Percentiles rank a stretch among this genome's conserved stretches.
phyloP scores from a whole-genome alignment of 23 red algal species.

The Cyanidium caldarium region DNA sequence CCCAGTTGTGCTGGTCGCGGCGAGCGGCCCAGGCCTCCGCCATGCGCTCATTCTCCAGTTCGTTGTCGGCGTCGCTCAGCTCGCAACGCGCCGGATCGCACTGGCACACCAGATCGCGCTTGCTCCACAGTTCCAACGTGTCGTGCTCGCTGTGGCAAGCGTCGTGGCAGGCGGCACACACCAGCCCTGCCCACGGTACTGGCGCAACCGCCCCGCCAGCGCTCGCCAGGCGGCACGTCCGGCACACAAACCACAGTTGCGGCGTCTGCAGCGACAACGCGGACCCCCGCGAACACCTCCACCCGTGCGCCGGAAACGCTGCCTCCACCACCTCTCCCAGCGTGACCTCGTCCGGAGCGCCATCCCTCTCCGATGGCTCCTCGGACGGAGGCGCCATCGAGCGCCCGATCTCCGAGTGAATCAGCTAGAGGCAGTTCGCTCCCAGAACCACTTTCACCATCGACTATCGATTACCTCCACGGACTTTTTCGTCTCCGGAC shows the following conservation, averaged over 20 bases:
- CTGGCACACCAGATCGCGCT: neutral
- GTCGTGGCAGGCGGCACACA: neutral
- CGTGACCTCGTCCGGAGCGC: neutral
- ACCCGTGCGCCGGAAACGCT: neutral
- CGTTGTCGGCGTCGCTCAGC: neutral
- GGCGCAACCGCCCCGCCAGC: neutral
- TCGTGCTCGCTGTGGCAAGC: constrained; percentile 4
- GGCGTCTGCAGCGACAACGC: neutral
- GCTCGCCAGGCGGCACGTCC: neutral
- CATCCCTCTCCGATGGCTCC: too few species aligned
- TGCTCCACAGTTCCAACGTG: neutral
- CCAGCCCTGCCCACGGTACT: neutral
- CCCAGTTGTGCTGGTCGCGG: constrained; percentile 1
- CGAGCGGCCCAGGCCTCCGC: too few species aligned
- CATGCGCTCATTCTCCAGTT: too few species aligned
- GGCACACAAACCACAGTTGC: neutral
- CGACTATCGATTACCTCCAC: too few species aligned
- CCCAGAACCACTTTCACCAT: too few species aligned
- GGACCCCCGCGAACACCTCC: neutral
- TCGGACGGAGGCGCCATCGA: too few species aligned
- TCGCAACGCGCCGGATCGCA: neutral
- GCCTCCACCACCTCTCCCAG: neutral
- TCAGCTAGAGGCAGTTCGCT: too few species aligned
- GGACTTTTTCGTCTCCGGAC: too few species aligned
- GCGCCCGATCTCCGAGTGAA: too few species aligned